phyloP scores from a whole-genome alignment of 164 flowering plant genomes.

The Stephania cephalantha region DNA sequence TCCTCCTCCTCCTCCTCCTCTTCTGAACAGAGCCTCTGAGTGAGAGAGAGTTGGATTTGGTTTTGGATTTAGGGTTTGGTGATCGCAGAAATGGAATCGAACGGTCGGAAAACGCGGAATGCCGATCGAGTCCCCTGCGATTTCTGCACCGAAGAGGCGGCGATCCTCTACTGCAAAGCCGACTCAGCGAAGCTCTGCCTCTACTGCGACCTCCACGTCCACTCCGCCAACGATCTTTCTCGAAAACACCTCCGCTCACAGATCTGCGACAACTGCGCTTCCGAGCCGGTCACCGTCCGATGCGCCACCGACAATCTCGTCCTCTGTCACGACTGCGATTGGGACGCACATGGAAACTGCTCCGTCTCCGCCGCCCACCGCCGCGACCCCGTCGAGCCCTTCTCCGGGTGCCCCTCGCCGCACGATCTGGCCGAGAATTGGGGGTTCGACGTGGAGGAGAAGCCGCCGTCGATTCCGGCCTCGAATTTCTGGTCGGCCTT shows the following conservation, averaged over 20 bases:
- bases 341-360: slow-evolving; percentile 56
- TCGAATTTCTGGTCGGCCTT: no score
- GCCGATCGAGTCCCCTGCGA: slow-evolving; percentile 40
- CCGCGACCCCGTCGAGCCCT: slow-evolving; percentile 41
- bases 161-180: slow-evolving; percentile 71
- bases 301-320: slow-evolving; percentile 46
- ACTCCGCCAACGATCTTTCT: slow-evolving; percentile 66
- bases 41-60: neutral
- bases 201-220: slow-evolving; percentile 60
- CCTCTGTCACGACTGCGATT: slow-evolving; percentile 64
- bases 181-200: slow-evolving; percentile 80
- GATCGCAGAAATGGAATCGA: neutral
- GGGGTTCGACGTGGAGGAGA: slow-evolving; percentile 43
- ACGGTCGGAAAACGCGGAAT: neutral
- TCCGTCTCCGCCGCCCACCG: slow-evolving; percentile 40
- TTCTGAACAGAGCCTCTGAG: neutral
- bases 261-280: slow-evolving; percentile 63
- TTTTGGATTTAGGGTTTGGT: no score
- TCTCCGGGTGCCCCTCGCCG: slow-evolving; percentile 63
- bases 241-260: slow-evolving; percentile 50
- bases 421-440: slow-evolving; percentile 41
- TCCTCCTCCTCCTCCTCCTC: neutral
- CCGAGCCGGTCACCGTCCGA: slow-evolving; percentile 46
- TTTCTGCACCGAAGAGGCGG: slow-evolving; percentile 43
- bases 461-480: neutral